phyloP scores from a whole-genome alignment of 768 basidiomycete genomes.

The Coprinopsis marcescibilis region DNA sequence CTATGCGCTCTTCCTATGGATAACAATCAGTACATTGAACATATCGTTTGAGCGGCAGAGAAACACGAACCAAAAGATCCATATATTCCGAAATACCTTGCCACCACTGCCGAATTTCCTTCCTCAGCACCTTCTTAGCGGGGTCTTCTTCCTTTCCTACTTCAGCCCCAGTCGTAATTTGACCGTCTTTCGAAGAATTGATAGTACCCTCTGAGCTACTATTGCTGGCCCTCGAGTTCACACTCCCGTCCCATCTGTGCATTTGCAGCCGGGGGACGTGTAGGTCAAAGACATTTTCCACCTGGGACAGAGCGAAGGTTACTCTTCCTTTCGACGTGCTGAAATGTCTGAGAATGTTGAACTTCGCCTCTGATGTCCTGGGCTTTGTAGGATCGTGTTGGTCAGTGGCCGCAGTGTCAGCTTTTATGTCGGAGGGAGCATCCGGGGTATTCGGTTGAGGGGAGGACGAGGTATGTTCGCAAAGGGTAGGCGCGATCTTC shows the following conservation, averaged over 20 bases:
- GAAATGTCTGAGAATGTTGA: slow-evolving; percentile 41
- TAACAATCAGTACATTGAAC: not conserved
- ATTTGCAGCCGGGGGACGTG: slow-evolving; percentile 58
- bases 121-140: slow-evolving; percentile 45
- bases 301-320: slow-evolving; percentile 38
- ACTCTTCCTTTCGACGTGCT: slow-evolving; percentile 24
- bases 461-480: slow-evolving; percentile 41
- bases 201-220: too few relatives aligned
- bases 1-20: slow-evolving; percentile 39
- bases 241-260: slow-evolving; percentile 22
- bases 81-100: slow-evolving; percentile 55
- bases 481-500: slow-evolving; percentile 32
- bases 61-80: slow-evolving; percentile 51
- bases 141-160: too few relatives aligned
- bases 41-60: not conserved
- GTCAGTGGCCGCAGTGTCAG: too few relatives aligned
- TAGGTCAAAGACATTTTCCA: slow-evolving; percentile 58
- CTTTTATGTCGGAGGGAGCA: too few relatives aligned
- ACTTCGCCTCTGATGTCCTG: slow-evolving; percentile 26
- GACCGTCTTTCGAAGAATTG: slow-evolving; percentile 12
- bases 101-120: slow-evolving; percentile 66
- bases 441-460: too few relatives aligned
- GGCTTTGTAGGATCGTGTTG: slow-evolving; percentile 18
- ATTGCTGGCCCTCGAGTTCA: slow-evolving; percentile 13
- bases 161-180: slow-evolving; percentile 31